Conservation (phyloP, 345 rosid species). For the Conringia planisiliqua region DNA sequence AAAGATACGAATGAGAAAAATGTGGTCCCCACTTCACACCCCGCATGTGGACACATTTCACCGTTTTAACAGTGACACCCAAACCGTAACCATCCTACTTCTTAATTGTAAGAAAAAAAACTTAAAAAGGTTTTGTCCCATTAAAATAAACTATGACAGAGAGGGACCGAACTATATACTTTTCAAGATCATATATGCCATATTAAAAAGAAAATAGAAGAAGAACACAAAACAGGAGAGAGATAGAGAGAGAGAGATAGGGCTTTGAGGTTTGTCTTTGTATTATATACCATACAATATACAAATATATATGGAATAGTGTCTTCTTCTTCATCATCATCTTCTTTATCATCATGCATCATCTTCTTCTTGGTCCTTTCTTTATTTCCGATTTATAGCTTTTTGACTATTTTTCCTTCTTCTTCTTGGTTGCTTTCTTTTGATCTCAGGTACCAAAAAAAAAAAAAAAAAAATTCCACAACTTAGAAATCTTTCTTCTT, state of each 20-base stretch:
- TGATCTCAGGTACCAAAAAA: conserved; percentile 28
- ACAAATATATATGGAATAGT: not conserved
- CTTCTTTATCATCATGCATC: conserved; percentile 39
- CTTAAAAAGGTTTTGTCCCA: not conserved
- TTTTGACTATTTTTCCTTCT: conserved; percentile 8
- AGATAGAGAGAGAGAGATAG: conserved; percentile 31
- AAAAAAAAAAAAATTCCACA: not conserved
- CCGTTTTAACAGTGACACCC: conserved; percentile 42
- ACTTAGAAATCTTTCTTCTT: conserved; percentile 10
- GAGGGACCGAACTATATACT: conserved; percentile 24
- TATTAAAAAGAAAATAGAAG: conserved; percentile 8
- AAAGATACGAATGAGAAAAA: conserved; percentile 33
- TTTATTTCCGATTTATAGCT: conserved; percentile 28
- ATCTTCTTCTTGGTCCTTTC: conserved; percentile 45
- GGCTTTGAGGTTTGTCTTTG: conserved; percentile 38
- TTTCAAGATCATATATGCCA: conserved; percentile 30
- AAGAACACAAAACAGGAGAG: conserved; percentile 25
- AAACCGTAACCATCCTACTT: conserved; percentile 34
- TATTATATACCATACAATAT: not conserved
- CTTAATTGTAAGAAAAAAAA: conserved; percentile 7
- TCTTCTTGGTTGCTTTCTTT: conserved; percentile 48
- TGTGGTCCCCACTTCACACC: conserved; percentile 38
- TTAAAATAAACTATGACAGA: conserved; percentile 3
- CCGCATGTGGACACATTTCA: conserved; percentile 55
- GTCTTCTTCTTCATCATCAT: conserved; percentile 30